These are phyloP conservation scores for Ephemerocybe angulata DNA, from an alignment of 768 basidiomycete species.

Conservation along the genomic window DNA sequence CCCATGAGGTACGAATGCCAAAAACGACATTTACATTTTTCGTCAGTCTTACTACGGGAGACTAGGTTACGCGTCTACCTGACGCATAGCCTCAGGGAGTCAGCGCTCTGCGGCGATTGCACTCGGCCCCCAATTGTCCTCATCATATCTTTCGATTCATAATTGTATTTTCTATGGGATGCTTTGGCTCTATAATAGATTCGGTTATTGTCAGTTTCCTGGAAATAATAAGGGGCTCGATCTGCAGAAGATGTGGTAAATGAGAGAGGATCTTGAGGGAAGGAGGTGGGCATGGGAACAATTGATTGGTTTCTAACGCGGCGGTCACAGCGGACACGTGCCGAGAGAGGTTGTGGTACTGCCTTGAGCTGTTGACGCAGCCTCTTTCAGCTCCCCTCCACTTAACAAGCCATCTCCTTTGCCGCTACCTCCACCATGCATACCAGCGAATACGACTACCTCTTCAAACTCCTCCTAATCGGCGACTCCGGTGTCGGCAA, in stretches of 20 bases:
- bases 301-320: neutral
- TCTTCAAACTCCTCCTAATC: constrained; percentile 94
- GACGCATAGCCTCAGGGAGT: too few relatives aligned
- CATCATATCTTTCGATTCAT: too few relatives aligned
- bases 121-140: too few relatives aligned
- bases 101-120: too few relatives aligned
- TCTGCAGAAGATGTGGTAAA: neutral
- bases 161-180: too few relatives aligned
- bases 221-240: too few relatives aligned
- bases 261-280: neutral
- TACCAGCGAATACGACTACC: constrained; percentile 92
- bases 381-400: constrained; percentile 22
- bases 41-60: neutral
- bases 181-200: too few relatives aligned
- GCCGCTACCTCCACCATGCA: constrained; percentile 54
- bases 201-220: too few relatives aligned
- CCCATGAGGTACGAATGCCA: neutral
- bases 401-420: constrained; percentile 20
- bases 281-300: neutral
- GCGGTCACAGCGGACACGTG: constrained; percentile 28
- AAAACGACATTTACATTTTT: neutral
- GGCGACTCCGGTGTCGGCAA: constrained; percentile 96
- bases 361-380: constrained; percentile 36
- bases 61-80: too few relatives aligned
- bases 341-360: constrained; percentile 17